Percentiles rank a stretch among this genome's conserved stretches.
These are phyloP conservation scores for Pinus tabuliformis DNA, from an alignment of 75 land plant species.

Conservation along the genomic window DNA sequence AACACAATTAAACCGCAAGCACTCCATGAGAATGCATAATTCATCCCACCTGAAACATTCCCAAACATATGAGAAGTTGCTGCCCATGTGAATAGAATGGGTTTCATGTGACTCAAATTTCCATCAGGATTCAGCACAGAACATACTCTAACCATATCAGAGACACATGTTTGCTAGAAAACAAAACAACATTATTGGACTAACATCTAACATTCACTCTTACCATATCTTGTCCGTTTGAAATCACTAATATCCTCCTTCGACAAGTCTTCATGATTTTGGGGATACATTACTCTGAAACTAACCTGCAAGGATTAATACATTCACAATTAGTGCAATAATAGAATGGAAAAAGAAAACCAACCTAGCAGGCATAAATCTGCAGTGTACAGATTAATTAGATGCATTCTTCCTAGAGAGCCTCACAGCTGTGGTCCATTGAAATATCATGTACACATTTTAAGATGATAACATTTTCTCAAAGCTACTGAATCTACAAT, in stretches of 20 bases:
- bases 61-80: background rate
- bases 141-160: background rate
- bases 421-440: background rate
- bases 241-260: conserved; percentile 85
- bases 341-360: background rate
- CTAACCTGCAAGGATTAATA: conserved; percentile 53
- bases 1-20: too few species aligned
- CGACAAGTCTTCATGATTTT: conserved; percentile 71
- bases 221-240: conserved; percentile 91
- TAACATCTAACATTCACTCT: conserved; percentile 9
- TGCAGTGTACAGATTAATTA: background rate
- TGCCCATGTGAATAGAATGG: background rate
- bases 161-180: conserved; percentile 4
- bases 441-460: background rate
- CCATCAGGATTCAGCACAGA: background rate
- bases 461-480: background rate
- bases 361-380: background rate
- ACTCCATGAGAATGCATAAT: too few species aligned
- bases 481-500: background rate
- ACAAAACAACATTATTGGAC: background rate
- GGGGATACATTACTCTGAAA: conserved; percentile 78
- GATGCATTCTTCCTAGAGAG: background rate
- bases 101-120: background rate
- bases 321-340: background rate
- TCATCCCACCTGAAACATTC: background rate